A percentile compares a stretch with the other conserved stretches of the same genome.
Conservation (phyloP, 2,329 filamentous ascomycete species). For the Lojkania enalia region DNA sequence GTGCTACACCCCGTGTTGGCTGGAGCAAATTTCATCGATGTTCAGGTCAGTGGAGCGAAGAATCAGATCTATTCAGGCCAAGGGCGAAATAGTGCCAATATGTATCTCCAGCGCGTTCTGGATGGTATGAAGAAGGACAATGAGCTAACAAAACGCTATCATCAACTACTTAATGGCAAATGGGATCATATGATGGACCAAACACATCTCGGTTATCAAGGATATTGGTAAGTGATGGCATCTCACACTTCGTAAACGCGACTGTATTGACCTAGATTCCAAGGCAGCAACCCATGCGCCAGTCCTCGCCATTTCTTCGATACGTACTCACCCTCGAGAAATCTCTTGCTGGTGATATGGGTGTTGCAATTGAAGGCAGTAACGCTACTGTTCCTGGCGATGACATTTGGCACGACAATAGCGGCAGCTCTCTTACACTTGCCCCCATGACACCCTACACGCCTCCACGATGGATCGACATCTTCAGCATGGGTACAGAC, state of each 20-base stretch:
- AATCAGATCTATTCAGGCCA: conserved; percentile 43
- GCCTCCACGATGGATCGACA: conserved; percentile 42
- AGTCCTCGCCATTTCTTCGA: conserved; percentile 63
- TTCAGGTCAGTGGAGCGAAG: conserved; percentile 42
- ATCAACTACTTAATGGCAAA: conserved; percentile 42
- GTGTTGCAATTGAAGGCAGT: conserved; percentile 65
- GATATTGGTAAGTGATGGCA: conserved; percentile 47
- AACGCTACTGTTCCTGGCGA: conserved; percentile 71
- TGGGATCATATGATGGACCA: conserved; percentile 49
- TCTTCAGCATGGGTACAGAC: conserved; percentile 38
- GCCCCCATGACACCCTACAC: conserved; percentile 39
- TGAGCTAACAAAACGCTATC: conserved; percentile 41
- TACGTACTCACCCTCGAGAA: conserved; percentile 63
- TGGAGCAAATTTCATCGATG: conserved; percentile 60
- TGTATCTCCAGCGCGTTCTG: conserved; percentile 40
- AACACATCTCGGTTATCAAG: conserved; percentile 46
- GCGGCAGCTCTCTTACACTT: conserved; percentile 39
- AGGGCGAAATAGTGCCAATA: conserved; percentile 45
- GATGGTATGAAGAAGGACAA: conserved; percentile 44
- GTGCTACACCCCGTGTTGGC: conserved; percentile 64
- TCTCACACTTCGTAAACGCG: conserved; percentile 35
- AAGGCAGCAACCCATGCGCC: conserved; percentile 75
- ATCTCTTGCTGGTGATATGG: conserved; percentile 64
- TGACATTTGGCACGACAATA: conserved; percentile 61
- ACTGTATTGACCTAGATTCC: not conserved